Conservation (phyloP, 2,329 filamentous ascomycete species). For the Curvularia verruculosa region DNA sequence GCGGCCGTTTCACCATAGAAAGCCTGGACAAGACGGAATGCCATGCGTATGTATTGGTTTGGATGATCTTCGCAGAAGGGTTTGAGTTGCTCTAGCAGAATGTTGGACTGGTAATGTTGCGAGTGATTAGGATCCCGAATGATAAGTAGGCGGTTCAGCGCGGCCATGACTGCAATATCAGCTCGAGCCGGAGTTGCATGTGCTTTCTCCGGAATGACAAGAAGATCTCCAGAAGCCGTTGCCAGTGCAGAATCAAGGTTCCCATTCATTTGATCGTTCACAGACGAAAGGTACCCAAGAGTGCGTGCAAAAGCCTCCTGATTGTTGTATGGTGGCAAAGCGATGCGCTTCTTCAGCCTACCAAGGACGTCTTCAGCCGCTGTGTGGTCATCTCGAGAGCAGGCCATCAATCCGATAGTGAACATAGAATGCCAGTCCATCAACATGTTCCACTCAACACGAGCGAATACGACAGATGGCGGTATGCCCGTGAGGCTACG, state of each 20-base stretch:
- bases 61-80: constrained; percentile 71
- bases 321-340: constrained; percentile 52
- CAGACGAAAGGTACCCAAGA: constrained; percentile 73
- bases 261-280: constrained; percentile 78
- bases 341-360: constrained; percentile 30
- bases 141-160: constrained; percentile 57
- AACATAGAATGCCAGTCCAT: constrained; percentile 73
- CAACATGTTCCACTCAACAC: constrained; percentile 68
- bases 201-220: constrained; percentile 57
- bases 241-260: constrained; percentile 70
- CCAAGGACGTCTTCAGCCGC: constrained; percentile 35
- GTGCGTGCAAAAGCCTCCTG: constrained; percentile 58
- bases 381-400: constrained; percentile 73
- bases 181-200: constrained; percentile 36
- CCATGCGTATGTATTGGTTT: constrained; percentile 77
- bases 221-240: constrained; percentile 67
- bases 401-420: constrained; percentile 72
- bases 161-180: constrained; percentile 55
- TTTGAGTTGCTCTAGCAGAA: constrained; percentile 69
- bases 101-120: constrained; percentile 61
- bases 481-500: constrained; percentile 27
- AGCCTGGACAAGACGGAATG: constrained; percentile 77
- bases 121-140: constrained; percentile 48
- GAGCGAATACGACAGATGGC: constrained; percentile 29
- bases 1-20: constrained; percentile 65